A percentile compares a stretch with the other conserved stretches of the same genome.
phyloP scores from a whole-genome alignment of 2,329 filamentous ascomycete genomes.

The Ophiostoma perfectum region DNA sequence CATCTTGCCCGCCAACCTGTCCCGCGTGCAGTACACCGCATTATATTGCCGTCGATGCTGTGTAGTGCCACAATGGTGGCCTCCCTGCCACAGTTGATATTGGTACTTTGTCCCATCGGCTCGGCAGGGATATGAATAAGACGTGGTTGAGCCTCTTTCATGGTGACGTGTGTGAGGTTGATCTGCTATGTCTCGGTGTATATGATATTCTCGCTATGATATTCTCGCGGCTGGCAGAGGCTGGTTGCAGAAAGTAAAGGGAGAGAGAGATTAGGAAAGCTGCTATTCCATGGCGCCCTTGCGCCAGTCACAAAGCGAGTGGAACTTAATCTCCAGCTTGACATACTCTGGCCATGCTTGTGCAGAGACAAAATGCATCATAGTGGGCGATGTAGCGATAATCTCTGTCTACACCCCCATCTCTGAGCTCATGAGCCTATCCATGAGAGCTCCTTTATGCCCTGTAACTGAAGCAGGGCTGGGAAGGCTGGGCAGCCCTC shows the following conservation, averaged over 20 bases:
- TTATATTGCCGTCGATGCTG: no score
- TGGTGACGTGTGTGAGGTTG: not conserved
- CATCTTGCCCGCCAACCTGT: not conserved
- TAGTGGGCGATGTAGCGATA: no score
- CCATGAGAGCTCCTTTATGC: not conserved
- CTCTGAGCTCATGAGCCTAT: not conserved
- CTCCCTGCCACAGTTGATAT: no score
- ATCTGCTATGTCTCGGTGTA: not conserved
- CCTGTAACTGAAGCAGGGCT: not conserved
- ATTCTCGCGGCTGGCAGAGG: not conserved
- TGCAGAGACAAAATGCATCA: no score
- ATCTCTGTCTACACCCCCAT: not conserved
- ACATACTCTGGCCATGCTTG: no score
- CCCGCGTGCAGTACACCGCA: no score
- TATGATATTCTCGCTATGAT: not conserved
- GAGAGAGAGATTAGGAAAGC: not conserved
- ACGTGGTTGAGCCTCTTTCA: no score
- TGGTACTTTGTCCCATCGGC: no score
- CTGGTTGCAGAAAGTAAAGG: not conserved
- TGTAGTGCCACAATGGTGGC: no score
- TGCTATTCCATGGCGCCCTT: not conserved
- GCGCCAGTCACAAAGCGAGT: not conserved
- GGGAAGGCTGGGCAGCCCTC: not conserved
- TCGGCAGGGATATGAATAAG: not conserved
- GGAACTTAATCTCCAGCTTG: not conserved